Evolutionary conservation across 768 basidiomycete genomes (phyloP).

Genomic region (Amanita jacksonii): DNA sequence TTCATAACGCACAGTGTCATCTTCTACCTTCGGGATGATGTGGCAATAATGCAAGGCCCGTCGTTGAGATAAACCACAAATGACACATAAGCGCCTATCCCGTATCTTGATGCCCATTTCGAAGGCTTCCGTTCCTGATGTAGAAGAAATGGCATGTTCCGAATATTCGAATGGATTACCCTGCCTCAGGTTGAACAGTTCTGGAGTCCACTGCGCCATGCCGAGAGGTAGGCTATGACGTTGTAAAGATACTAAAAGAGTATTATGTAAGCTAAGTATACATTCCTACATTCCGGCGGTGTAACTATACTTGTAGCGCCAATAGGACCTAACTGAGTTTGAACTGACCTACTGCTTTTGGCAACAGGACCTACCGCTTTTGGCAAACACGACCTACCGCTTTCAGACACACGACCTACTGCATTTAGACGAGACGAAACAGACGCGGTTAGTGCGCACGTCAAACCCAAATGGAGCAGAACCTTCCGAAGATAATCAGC

Average conservation of each 20-base stretch:
- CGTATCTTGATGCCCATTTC: slow-evolving; percentile 6
- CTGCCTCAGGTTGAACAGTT: slow-evolving; percentile 7
- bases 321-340: background rate
- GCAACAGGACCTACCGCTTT: background rate
- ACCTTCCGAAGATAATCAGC: background rate
- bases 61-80: slow-evolving; percentile 7
- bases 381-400: background rate
- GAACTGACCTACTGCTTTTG: background rate
- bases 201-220: slow-evolving; percentile 9
- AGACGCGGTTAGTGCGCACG: background rate
- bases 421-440: background rate
- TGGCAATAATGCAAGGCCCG: slow-evolving; percentile 1
- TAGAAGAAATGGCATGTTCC: slow-evolving; percentile 6
- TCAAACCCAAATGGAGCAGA: background rate
- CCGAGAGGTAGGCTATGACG: no score
- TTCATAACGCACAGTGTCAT: slow-evolving; percentile 8
- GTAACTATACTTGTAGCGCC: background rate
- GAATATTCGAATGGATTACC: slow-evolving; percentile 10
- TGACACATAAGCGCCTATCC: slow-evolving; percentile 5
- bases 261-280: no score
- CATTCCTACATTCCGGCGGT: no score
- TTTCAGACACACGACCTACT: no score
- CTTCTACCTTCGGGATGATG: slow-evolving; percentile 1
- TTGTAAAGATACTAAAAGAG: no score
- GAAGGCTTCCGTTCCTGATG: slow-evolving; percentile 11